Evolutionary conservation across 148 eudicot genomes (phyloP).

Genomic region (Pouteria glomerata): DNA sequence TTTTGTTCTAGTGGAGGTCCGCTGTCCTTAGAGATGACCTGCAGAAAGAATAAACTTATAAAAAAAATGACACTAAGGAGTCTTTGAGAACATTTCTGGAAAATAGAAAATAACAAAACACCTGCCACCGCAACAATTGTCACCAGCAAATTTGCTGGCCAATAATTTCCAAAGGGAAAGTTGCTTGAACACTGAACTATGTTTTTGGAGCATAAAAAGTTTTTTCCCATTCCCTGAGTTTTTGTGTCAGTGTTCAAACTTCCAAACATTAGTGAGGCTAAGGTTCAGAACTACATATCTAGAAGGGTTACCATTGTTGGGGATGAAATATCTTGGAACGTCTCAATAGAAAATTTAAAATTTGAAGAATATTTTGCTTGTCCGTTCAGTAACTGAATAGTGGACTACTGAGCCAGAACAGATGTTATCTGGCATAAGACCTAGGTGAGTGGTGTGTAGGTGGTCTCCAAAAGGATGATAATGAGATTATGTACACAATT

Average conservation of each 20-base stretch:
- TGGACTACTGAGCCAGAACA: neutral
- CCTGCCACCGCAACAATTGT: neutral
- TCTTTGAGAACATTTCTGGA: neutral
- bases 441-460: neutral
- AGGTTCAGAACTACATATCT: neutral
- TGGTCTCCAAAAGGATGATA: neutral
- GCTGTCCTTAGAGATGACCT: slow-evolving; percentile 32
- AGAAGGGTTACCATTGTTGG: neutral
- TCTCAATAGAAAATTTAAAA: neutral
- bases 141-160: neutral
- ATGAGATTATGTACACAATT: neutral
- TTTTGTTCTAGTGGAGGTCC: slow-evolving; percentile 11
- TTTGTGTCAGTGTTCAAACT: neutral
- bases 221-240: neutral
- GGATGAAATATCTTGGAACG: neutral
- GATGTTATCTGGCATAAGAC: too few relatives aligned
- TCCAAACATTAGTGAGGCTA: neutral
- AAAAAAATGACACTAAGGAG: slow-evolving; percentile 5
- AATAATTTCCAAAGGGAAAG: neutral
- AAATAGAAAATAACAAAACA: neutral
- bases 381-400: neutral
- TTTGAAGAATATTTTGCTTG: neutral
- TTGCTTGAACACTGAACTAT: neutral
- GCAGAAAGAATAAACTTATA: slow-evolving; percentile 1
- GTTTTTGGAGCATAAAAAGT: neutral